These are phyloP conservation scores for Salix dunnii DNA, from an alignment of 345 rosid species.

Conservation along the genomic window DNA sequence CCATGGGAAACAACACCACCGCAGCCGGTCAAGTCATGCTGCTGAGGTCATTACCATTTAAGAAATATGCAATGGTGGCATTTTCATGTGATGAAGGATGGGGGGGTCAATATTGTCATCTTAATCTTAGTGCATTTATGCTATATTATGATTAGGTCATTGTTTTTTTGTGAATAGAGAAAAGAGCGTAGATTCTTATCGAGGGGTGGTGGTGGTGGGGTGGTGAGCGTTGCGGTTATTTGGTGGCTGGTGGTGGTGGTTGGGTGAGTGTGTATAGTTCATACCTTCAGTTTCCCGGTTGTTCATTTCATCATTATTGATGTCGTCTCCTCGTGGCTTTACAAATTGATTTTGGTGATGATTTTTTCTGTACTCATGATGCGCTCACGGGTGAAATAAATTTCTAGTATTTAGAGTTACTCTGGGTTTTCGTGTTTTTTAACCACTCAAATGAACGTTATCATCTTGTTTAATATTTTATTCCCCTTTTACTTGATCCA, in stretches of 20 bases:
- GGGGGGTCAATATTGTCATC: not conserved
- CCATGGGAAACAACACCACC: constrained; percentile 23
- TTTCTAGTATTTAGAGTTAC: not conserved
- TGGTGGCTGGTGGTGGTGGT: constrained; percentile 1
- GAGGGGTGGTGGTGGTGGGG: not conserved
- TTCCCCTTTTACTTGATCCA: not conserved
- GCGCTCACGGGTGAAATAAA: constrained; percentile 26
- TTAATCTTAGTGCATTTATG: constrained; percentile 9
- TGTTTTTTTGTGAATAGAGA: constrained; percentile 38
- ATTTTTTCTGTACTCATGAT: constrained; percentile 13
- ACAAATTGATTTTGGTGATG: constrained; percentile 32
- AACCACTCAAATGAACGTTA: not conserved
- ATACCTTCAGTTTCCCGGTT: constrained; percentile 11
- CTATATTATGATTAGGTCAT: constrained; percentile 9
- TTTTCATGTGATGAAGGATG: not conserved
- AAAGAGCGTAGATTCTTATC: constrained; percentile 27
- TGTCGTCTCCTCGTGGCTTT: constrained; percentile 12
- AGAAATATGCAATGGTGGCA: not conserved
- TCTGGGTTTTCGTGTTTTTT: not conserved
- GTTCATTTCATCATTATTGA: constrained; percentile 25
- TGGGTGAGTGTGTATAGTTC: constrained; percentile 42
- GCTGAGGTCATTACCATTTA: constrained; percentile 18
- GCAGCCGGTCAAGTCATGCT: constrained; percentile 27
- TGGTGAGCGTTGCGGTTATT: not conserved
- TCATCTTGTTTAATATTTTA: not conserved